These are phyloP conservation scores for Backusella australiensis DNA, from an alignment of 192 early-diverging fungal genomes.

Conservation along the genomic window DNA sequence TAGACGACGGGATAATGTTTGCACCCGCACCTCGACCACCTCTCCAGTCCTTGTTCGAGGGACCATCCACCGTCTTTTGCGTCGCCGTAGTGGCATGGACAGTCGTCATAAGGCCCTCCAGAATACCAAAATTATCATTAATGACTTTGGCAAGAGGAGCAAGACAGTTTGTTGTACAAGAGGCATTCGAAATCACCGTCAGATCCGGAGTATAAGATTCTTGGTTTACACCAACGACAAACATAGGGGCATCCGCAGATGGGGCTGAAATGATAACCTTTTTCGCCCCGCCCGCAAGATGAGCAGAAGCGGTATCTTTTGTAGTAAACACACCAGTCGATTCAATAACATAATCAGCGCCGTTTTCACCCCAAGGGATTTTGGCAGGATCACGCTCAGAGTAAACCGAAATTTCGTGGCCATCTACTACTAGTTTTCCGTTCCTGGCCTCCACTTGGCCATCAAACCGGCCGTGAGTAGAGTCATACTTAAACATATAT, in stretches of 20 bases:
- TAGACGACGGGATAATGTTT: conserved; percentile 98
- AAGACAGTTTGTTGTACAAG: conserved; percentile 99
- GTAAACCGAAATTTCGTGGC: conserved; percentile 73
- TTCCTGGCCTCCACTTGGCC: conserved; percentile 77
- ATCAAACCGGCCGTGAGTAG: conserved; percentile 95
- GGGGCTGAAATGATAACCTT: conserved; percentile 99
- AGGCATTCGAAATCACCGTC: conserved; percentile 96
- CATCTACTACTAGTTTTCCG: conserved; percentile 90
- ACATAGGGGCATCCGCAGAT: conserved; percentile 96
- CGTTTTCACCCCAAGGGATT: conserved; percentile 84
- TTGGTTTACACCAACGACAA: conserved; percentile 96
- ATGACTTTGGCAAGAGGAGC: conserved; percentile 97
- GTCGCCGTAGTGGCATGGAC: conserved; percentile 98
- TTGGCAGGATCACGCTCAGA: conserved; percentile 74
- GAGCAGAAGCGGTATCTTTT: conserved; percentile 78
- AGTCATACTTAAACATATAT: conserved; percentile 99
- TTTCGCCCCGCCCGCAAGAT: conserved; percentile 93
- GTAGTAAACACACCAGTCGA: conserved; percentile 99
- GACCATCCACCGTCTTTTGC: conserved; percentile 99
- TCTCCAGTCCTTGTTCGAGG: conserved; percentile 97
- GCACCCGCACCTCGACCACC: conserved; percentile 89
- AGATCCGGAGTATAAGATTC: conserved; percentile 85
- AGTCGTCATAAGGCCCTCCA: conserved; percentile 98
- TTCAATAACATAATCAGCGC: conserved; percentile 93
- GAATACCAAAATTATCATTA: conserved; percentile 92